A percentile compares a stretch with the other conserved stretches of the same genome.
These are phyloP conservation scores for Sugiyamaella valdiviana DNA, from an alignment of 805 yeast species.

Conservation along the genomic window DNA sequence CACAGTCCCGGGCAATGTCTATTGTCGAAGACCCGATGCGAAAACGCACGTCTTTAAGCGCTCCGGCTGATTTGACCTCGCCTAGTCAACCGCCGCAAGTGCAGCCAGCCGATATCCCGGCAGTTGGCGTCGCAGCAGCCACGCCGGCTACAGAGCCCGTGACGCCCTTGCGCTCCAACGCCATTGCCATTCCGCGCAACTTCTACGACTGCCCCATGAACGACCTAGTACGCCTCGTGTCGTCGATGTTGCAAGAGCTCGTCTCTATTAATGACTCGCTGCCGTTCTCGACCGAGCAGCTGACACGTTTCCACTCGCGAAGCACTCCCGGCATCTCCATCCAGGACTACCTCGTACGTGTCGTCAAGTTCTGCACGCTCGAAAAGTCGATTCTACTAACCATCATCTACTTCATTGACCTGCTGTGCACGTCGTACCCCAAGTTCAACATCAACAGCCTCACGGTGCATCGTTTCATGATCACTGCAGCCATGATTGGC, in stretches of 20 bases:
- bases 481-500: slow-evolving; percentile 87
- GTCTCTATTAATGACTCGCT: slow-evolving; percentile 64
- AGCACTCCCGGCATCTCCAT: slow-evolving; percentile 86
- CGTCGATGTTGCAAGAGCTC: slow-evolving; percentile 74
- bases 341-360: slow-evolving; percentile 64
- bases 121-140: background rate
- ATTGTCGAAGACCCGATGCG: background rate
- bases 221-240: slow-evolving; percentile 62
- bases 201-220: slow-evolving; percentile 64
- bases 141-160: background rate
- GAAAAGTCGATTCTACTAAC: slow-evolving; percentile 78
- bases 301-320: slow-evolving; percentile 90
- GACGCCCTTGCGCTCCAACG: background rate
- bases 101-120: background rate
- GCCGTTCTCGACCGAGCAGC: slow-evolving; percentile 34
- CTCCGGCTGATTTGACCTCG: background rate
- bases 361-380: slow-evolving; percentile 76
- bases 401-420: slow-evolving; percentile 84
- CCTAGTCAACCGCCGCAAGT: background rate
- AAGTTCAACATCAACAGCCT: slow-evolving; percentile 79
- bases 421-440: slow-evolving; percentile 69
- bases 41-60: background rate
- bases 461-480: slow-evolving; percentile 85
- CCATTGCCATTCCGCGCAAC: slow-evolving; percentile 38
- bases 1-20: background rate